phyloP scores from a whole-genome alignment of 2,329 filamentous ascomycete species.

The Fusarium sulawesiense region DNA sequence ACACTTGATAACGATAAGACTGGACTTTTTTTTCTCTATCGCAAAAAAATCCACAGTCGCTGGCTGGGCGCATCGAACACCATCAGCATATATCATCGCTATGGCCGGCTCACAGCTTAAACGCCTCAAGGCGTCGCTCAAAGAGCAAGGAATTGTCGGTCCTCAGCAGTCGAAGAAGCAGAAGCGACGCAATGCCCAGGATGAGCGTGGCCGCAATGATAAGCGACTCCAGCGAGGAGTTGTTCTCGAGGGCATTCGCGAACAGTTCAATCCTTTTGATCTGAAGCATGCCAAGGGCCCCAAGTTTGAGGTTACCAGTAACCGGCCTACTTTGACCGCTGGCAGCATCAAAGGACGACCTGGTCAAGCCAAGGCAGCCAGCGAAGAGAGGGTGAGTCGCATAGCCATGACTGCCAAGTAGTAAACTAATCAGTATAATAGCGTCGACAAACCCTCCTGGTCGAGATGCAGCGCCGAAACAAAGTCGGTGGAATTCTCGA shows the following conservation, averaged over 20 bases:
- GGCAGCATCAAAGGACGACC: slow-evolving; percentile 78
- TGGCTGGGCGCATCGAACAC: slow-evolving; percentile 19
- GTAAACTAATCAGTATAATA: slow-evolving; percentile 49
- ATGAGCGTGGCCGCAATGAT: slow-evolving; percentile 72
- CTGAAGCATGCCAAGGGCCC: slow-evolving; percentile 82
- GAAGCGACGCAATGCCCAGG: slow-evolving; percentile 78
- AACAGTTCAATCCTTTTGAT: slow-evolving; percentile 98
- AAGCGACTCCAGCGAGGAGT: slow-evolving; percentile 81
- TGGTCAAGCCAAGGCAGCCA: slow-evolving; percentile 83
- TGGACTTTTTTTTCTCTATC: slow-evolving; percentile 33
- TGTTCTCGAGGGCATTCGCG: slow-evolving; percentile 86
- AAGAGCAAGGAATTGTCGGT: slow-evolving; percentile 88
- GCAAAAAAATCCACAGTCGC: slow-evolving; percentile 42
- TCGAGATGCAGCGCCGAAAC: slow-evolving; percentile 88
- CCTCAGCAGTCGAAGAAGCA: slow-evolving; percentile 97
- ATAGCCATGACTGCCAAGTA: not conserved
- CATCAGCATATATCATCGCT: slow-evolving; percentile 43
- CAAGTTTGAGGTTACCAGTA: slow-evolving; percentile 87
- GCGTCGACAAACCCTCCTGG: slow-evolving; percentile 84
- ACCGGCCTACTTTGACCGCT: slow-evolving; percentile 65
- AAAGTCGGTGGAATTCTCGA: slow-evolving; percentile 94
- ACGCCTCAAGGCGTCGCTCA: slow-evolving; percentile 89
- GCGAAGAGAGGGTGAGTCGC: slow-evolving; percentile 80
- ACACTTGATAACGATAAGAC: slow-evolving; percentile 47
- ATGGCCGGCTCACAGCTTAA: slow-evolving; percentile 99